phyloP scores from a whole-genome alignment of 2,329 filamentous ascomycete genomes.

The Curvularia sp. region DNA sequence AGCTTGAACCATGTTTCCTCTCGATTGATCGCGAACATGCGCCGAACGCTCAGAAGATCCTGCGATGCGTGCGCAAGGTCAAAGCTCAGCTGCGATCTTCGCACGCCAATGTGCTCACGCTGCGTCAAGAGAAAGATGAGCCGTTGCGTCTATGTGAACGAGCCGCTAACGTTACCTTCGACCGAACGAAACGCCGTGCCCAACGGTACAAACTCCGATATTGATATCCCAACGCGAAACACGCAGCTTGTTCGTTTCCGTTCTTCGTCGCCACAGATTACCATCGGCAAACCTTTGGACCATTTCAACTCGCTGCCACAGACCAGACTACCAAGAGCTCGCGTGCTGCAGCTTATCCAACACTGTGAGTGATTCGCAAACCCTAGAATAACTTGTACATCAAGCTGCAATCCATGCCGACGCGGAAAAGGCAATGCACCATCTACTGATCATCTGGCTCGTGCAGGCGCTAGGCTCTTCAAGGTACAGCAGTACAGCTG shows the following conservation, averaged over 20 bases:
- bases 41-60: constrained; percentile 63
- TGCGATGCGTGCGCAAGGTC: constrained; percentile 63
- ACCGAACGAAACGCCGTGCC: constrained; percentile 29
- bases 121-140: constrained; percentile 57
- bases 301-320: constrained; percentile 64
- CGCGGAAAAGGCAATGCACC: not conserved
- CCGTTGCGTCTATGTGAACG: constrained; percentile 62
- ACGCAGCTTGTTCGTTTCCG: not conserved
- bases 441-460: not conserved
- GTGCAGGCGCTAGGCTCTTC: not conserved
- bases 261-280: not conserved
- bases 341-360: constrained; percentile 64
- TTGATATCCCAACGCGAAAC: not conserved
- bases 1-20: constrained; percentile 14
- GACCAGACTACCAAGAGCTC: constrained; percentile 53
- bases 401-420: not conserved
- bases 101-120: constrained; percentile 62
- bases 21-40: constrained; percentile 52
- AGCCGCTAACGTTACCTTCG: constrained; percentile 50
- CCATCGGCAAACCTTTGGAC: constrained; percentile 48
- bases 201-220: not conserved
- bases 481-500: not conserved
- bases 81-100: constrained; percentile 64
- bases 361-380: constrained; percentile 55
- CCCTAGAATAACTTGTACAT: not conserved